Evolutionary conservation across 495 filamentous ascomycete genomes (phyloP).

Genomic region (Penicillium malachiteum): DNA sequence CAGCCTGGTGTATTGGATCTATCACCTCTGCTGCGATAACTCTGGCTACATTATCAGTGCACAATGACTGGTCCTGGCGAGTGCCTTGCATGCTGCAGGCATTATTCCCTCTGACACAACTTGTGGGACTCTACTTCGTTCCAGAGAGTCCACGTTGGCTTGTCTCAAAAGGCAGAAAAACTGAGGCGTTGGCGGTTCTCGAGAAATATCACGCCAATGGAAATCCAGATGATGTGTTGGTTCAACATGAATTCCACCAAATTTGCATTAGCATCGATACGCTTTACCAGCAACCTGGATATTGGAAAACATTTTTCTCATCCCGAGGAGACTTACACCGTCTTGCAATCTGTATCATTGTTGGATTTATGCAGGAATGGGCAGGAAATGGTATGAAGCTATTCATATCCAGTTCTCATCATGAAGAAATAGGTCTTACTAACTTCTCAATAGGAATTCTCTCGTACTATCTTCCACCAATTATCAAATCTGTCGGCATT

Average conservation of each 20-base stretch:
- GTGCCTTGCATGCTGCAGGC: constrained; percentile 24
- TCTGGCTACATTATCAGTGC: constrained; percentile 19
- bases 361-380: constrained; percentile 62
- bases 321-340: constrained; percentile 68
- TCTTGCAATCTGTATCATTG: constrained; percentile 53
- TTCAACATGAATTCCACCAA: constrained; percentile 33
- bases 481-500: constrained; percentile 58
- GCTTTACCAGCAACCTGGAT: constrained; percentile 19
- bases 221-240: constrained; percentile 23
- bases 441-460: constrained; percentile 42
- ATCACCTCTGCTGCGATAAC: constrained; percentile 19
- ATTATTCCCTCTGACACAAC: constrained; percentile 14
- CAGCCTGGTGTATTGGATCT: constrained; percentile 20
- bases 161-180: constrained; percentile 34
- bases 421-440: not conserved
- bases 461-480: constrained; percentile 56
- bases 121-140: constrained; percentile 16
- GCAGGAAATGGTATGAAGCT: constrained; percentile 56
- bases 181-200: constrained; percentile 41
- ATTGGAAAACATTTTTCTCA: constrained; percentile 52
- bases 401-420: not conserved
- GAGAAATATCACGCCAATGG: constrained; percentile 37
- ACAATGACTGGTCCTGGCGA: constrained; percentile 22
- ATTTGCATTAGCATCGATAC: constrained; percentile 52
- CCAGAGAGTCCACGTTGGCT: constrained; percentile 38